Conservation (phyloP, 2,329 filamentous ascomycete species). For the Colletotrichum plurivorum region DNA sequence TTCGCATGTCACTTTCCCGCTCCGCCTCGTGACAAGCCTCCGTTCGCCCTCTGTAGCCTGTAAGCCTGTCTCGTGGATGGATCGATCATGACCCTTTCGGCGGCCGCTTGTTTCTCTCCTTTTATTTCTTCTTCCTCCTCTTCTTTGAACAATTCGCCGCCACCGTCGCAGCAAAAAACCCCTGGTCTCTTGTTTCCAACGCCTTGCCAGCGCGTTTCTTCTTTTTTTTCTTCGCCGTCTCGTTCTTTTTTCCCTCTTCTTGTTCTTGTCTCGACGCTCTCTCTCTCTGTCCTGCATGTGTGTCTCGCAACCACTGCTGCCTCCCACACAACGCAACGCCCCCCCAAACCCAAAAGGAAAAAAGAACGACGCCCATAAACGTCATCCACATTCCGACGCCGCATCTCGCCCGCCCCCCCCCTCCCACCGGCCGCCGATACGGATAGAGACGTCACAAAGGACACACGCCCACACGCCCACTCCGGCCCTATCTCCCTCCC, state of each 20-base stretch:
- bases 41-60: neutral
- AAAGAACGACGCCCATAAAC: constrained; percentile 24
- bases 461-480: constrained; percentile 2
- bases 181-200: neutral
- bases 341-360: constrained; percentile 13
- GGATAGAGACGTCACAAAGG: constrained; percentile 33
- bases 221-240: neutral
- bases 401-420: constrained; percentile 18
- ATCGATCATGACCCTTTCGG: neutral
- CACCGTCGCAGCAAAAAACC: neutral
- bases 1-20: constrained; percentile 33
- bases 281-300: constrained; percentile 2
- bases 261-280: neutral
- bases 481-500: constrained; percentile 13
- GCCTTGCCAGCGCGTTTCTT: constrained; percentile 20
- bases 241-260: constrained; percentile 7
- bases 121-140: constrained; percentile 16
- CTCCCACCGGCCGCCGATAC: neutral
- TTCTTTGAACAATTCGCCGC: constrained; percentile 13
- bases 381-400: constrained; percentile 36
- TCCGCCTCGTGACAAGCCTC: constrained; percentile 37
- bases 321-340: constrained; percentile 5
- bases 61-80: constrained; percentile 14
- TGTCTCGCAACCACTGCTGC: constrained; percentile 20
- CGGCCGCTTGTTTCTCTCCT: constrained; percentile 22